Evolutionary conservation across 331 rosid species (phyloP), one percentile per base, ranked within the genome.

Genomic region (Spiraea crenata): DNA sequence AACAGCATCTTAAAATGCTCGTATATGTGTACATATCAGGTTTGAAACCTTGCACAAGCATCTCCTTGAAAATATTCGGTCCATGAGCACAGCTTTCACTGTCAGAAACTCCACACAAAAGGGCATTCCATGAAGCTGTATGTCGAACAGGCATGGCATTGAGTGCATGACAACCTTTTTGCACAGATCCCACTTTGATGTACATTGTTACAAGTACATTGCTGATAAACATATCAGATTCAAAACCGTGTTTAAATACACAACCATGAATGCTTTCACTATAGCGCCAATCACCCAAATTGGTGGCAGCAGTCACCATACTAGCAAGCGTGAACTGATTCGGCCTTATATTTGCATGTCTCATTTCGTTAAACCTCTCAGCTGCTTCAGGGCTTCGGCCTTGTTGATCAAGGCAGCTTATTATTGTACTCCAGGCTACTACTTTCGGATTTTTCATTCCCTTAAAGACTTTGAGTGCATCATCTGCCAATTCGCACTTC

Each of bases 391-490:
- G 73, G 58, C 87, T 57, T 51, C 70, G 85, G 31, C 85, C 84
- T 73, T 84, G 89, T 68, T 82, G 82, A 75, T 84, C 84, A 73
- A 87, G 82, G 84, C 92, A 82, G 68, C 84, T 50, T 31, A 87
- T 82, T 80, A 87, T 82, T 37, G 89, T 80, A 87, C 87, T 87
- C 85, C 87, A 87, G 37, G 85, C 82, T 66, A 84, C 89, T 46
- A 84, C 80, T 78, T 87, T 89, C 48, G 87, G 92, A 69, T 76
- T 71, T 47, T 80, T 31, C 19, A 84, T 78, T 67, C 56, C 64
- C 44, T 16, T 49, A 71, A 87, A 87, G 11, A 84, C 80, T 69
- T 76, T 81, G 46, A 84, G 72, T 31, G 87, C 92, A 76, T 87
- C 85, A 50, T 7, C 49, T 44, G 82, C 84, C 74, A 77, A 48